Conservation (phyloP, 306 rosid species). For the Macrotyloma uniflorum region DNA sequence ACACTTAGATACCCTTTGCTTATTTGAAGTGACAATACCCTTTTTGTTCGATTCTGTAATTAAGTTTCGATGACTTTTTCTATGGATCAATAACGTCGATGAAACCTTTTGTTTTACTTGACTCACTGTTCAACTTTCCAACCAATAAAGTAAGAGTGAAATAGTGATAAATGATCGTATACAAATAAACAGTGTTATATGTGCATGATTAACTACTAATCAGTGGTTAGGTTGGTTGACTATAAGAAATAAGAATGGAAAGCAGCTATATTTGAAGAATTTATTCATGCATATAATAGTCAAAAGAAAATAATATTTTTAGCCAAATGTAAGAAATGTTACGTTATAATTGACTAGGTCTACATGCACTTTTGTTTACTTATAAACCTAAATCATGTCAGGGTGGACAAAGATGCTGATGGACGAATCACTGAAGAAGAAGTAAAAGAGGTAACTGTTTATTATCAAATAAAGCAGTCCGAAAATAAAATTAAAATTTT, state of each 20-base stretch:
- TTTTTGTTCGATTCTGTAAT: background rate
- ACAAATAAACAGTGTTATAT: background rate
- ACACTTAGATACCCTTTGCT: no score
- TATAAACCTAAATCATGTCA: conserved; percentile 37
- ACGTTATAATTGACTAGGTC: conserved; percentile 11
- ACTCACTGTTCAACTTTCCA: background rate
- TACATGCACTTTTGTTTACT: conserved; percentile 2
- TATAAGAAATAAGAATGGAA: background rate
- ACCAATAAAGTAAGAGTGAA: background rate
- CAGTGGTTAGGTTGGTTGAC: conserved; percentile 30
- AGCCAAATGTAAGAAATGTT: background rate
- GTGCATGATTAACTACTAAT: background rate
- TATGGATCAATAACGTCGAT: background rate
- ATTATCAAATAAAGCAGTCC: background rate
- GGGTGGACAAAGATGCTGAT: conserved; percentile 95
- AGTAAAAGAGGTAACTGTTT: conserved; percentile 70
- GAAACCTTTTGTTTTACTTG: background rate
- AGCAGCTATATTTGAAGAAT: conserved; percentile 29
- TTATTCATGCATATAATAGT: background rate
- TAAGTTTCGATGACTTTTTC: background rate
- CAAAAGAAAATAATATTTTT: background rate
- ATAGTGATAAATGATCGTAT: background rate
- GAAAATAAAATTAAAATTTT: background rate
- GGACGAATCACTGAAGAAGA: conserved; percentile 82
- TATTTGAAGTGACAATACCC: background rate